Percentiles rank a stretch among this genome's conserved stretches.
Conservation (phyloP, 192 early-diverging fungal genomes). For the Thamnidium elegans region DNA sequence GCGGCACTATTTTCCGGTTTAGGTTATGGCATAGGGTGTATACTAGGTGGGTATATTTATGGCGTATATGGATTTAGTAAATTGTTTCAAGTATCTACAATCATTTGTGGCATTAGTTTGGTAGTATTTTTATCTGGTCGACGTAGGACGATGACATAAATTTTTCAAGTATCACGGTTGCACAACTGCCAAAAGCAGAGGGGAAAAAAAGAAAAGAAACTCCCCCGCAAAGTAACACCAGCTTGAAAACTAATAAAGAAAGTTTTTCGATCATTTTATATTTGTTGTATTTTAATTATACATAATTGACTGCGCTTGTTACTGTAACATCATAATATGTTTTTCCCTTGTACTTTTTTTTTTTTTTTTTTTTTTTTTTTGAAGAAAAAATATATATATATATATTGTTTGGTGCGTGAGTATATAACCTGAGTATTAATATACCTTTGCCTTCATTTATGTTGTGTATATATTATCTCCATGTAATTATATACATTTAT, state of each 20-base stretch:
- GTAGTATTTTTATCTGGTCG: conserved; percentile 6
- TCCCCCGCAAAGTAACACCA: too few relatives aligned
- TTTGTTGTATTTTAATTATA: conserved; percentile 8
- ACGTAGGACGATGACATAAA: too few relatives aligned
- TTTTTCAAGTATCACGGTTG: conserved; percentile 15
- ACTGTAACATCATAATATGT: not conserved
- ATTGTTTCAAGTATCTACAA: conserved; percentile 14
- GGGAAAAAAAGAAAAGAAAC: not conserved
- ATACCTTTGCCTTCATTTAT: too few relatives aligned
- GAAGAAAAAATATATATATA: not conserved
- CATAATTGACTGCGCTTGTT: not conserved
- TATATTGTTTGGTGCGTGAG: too few relatives aligned
- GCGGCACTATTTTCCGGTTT: conserved; percentile 30
- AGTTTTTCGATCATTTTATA: not conserved
- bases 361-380: not conserved
- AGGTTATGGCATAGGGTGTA: conserved; percentile 31
- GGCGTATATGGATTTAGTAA: conserved; percentile 14
- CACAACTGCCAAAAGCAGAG: too few relatives aligned
- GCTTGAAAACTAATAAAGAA: not conserved
- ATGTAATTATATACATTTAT: not conserved
- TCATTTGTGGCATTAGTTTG: conserved; percentile 9
- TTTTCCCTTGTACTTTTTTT: not conserved
- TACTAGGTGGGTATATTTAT: conserved; percentile 30
- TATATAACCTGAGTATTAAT: too few relatives aligned
- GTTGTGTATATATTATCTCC: too few relatives aligned